Percentiles rank a stretch among this genome's conserved stretches.
These are phyloP conservation scores for Pichia cephalocereana DNA, from an alignment of 805 yeast genomes.

Conservation along the genomic window DNA sequence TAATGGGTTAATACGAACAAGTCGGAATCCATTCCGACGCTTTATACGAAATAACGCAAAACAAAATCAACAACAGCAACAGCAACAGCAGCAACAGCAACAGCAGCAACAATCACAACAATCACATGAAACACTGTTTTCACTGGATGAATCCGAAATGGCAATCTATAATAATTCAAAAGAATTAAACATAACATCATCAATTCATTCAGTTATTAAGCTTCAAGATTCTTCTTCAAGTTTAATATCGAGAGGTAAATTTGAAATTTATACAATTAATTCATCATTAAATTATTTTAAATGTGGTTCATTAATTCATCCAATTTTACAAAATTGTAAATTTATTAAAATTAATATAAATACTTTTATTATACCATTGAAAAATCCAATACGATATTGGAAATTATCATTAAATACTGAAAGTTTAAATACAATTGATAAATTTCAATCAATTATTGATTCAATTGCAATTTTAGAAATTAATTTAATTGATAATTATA, in stretches of 20 bases:
- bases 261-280: slow-evolving; percentile 48
- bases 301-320: slow-evolving; percentile 66
- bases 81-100: neutral
- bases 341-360: slow-evolving; percentile 40
- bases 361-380: slow-evolving; percentile 53
- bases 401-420: slow-evolving; percentile 24
- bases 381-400: slow-evolving; percentile 76
- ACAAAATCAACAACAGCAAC: neutral
- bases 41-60: neutral
- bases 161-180: slow-evolving; percentile 7
- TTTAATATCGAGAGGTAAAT: slow-evolving; percentile 51
- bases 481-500: slow-evolving; percentile 3
- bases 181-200: neutral
- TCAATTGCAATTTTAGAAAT: slow-evolving; percentile 13
- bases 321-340: slow-evolving; percentile 57
- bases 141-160: slow-evolving; percentile 8
- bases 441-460: slow-evolving; percentile 20
- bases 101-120: neutral
- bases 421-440: slow-evolving; percentile 26
- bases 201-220: slow-evolving; percentile 2
- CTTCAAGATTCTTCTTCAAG: slow-evolving; percentile 1
- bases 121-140: slow-evolving; percentile 2
- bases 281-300: slow-evolving; percentile 43
- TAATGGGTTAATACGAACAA: neutral
- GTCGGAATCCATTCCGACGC: slow-evolving; percentile 1